These are phyloP conservation scores for Cladophialophora bantiana DNA, from an alignment of 2,329 filamentous ascomycete genomes.

Conservation along the genomic window DNA sequence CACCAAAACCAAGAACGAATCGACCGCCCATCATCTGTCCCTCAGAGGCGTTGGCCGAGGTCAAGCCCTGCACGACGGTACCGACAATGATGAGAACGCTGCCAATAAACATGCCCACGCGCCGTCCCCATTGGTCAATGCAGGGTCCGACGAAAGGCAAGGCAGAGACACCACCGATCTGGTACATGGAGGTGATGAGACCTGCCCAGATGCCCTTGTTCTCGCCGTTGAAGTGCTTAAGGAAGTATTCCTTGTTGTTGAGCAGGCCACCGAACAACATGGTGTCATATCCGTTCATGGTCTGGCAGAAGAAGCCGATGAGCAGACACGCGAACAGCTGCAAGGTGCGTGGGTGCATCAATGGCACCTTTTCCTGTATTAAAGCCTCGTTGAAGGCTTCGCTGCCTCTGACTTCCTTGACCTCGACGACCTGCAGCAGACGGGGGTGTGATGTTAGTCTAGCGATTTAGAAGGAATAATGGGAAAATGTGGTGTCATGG, in stretches of 20 bases:
- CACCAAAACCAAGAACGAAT: constrained; percentile 64
- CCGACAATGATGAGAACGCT: constrained; percentile 61
- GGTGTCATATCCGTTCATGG: constrained; percentile 66
- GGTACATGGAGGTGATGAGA: constrained; percentile 56
- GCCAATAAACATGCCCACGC: constrained; percentile 64
- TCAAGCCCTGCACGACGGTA: constrained; percentile 57
- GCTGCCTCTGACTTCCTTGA: constrained; percentile 58
- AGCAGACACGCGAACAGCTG: constrained; percentile 36
- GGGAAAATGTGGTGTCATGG: not conserved
- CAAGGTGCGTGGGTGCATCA: constrained; percentile 25
- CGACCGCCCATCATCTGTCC: constrained; percentile 64
- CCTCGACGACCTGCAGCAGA: constrained; percentile 30
- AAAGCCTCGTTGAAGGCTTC: constrained; percentile 64
- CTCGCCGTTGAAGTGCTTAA: constrained; percentile 51
- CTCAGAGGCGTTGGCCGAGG: constrained; percentile 51
- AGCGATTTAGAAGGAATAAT: not conserved
- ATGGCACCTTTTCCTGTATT: constrained; percentile 56
- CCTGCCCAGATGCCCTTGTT: constrained; percentile 54
- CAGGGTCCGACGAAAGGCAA: constrained; percentile 56
- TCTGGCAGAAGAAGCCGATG: constrained; percentile 55
- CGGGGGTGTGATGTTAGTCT: not conserved
- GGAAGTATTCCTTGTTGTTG: constrained; percentile 55
- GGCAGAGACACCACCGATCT: constrained; percentile 55
- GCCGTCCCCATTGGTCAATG: constrained; percentile 59
- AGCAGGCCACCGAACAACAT: constrained; percentile 62